Evolutionary conservation across 2,329 filamentous ascomycete genomes (phyloP).

Genomic region (Botrytis fabae): DNA sequence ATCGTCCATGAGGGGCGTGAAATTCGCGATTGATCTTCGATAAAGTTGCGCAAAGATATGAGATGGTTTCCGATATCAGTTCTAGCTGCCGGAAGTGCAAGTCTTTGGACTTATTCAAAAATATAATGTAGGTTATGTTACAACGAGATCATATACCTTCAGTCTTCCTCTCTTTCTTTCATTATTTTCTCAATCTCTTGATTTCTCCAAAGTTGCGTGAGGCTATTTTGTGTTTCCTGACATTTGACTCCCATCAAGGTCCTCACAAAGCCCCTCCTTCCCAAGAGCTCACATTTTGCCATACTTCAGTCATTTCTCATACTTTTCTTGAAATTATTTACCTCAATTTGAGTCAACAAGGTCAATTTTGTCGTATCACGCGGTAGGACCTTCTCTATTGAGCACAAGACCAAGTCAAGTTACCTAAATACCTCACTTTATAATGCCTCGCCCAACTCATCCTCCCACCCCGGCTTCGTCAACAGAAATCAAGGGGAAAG

Average conservation of each 20-base stretch:
- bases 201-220: background rate
- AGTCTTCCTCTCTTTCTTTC: background rate
- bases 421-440: constrained; percentile 28
- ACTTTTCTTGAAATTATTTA: background rate
- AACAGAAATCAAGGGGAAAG: constrained; percentile 74
- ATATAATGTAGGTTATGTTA: constrained; percentile 7
- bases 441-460: constrained; percentile 65
- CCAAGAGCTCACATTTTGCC: background rate
- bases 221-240: background rate
- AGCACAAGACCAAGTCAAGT: constrained; percentile 22
- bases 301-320: background rate
- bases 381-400: constrained; percentile 7
- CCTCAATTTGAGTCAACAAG: background rate
- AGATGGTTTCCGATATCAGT: background rate
- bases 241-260: background rate
- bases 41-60: constrained; percentile 5
- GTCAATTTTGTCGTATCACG: constrained; percentile 3
- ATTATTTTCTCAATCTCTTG: background rate
- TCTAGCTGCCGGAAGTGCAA: background rate
- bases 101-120: background rate
- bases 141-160: background rate
- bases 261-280: background rate
- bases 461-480: constrained; percentile 80
- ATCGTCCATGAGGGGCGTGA: constrained; percentile 4
- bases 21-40: constrained; percentile 3